Conservation (phyloP, 2,329 filamentous ascomycete species). For the Neonectria hederae region DNA sequence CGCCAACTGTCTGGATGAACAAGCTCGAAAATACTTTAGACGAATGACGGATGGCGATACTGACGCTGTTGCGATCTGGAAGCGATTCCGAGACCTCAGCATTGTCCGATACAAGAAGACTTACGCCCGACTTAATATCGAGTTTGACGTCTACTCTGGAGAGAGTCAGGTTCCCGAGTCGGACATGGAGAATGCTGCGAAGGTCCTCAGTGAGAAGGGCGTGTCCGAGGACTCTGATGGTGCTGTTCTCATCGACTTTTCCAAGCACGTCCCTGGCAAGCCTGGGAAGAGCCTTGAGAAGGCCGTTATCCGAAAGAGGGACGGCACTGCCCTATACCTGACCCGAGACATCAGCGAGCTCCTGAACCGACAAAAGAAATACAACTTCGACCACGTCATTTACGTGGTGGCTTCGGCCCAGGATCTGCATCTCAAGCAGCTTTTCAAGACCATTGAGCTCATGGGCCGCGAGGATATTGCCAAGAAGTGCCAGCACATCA, state of each 20-base stretch:
- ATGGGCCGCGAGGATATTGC: constrained; percentile 75
- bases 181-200: constrained; percentile 71
- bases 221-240: constrained; percentile 77
- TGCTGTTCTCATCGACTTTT: constrained; percentile 77
- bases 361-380: constrained; percentile 69
- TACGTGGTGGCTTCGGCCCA: constrained; percentile 80
- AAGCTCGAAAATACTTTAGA: constrained; percentile 77
- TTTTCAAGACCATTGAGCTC: constrained; percentile 80
- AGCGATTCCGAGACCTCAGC: constrained; percentile 71
- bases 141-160: constrained; percentile 75
- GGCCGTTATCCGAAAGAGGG: constrained; percentile 76
- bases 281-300: constrained; percentile 75
- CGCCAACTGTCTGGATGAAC: constrained; percentile 73
- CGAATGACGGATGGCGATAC: constrained; percentile 75
- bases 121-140: constrained; percentile 75
- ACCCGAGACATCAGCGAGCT: constrained; percentile 82
- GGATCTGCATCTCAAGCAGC: constrained; percentile 76
- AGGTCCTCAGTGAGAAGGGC: constrained; percentile 69
- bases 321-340: constrained; percentile 80
- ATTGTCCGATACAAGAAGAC: constrained; percentile 74
- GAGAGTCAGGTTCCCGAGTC: constrained; percentile 77
- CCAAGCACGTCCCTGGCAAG: constrained; percentile 72
- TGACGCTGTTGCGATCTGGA: constrained; percentile 69
- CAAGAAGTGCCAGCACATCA: constrained; percentile 76
- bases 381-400: constrained; percentile 81